Evolutionary conservation across 169 alveolate genomes (phyloP).

Genomic region (Babesia sp.): DNA sequence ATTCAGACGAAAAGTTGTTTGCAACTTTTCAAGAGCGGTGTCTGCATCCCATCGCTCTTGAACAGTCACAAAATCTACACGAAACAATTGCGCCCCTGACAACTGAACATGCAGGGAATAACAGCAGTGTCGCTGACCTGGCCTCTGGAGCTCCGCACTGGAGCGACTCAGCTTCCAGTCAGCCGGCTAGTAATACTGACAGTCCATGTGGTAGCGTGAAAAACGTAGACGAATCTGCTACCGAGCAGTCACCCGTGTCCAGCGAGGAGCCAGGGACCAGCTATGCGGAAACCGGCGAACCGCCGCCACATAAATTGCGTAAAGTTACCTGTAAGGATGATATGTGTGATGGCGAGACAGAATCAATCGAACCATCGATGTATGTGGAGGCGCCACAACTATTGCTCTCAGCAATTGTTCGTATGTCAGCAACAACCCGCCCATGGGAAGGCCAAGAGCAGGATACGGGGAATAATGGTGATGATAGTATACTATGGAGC

Average conservation of each 20-base stretch:
- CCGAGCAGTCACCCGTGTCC: not conserved
- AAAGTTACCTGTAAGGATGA: not conserved
- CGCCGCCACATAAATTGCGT: not conserved
- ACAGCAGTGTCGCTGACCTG: not conserved
- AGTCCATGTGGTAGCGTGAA: not conserved
- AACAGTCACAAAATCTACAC: not conserved
- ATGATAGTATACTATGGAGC: constrained; percentile 8
- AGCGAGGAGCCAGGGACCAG: too few species aligned
- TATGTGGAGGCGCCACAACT: not conserved
- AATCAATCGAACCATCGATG: too few species aligned
- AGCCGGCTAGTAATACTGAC: not conserved
- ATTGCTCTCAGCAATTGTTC: not conserved
- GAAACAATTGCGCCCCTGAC: not conserved
- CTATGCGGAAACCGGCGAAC: not conserved
- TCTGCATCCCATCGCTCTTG: constrained; percentile 16
- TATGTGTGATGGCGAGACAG: not conserved
- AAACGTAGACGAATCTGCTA: not conserved
- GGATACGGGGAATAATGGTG: not conserved
- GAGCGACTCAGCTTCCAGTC: not conserved
- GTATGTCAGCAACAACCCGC: not conserved
- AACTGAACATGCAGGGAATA: not conserved
- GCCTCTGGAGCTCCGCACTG: not conserved
- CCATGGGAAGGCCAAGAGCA: not conserved
- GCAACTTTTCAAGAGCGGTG: constrained; percentile 1
- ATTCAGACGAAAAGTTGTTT: not conserved